These are phyloP conservation scores for Xylaria sp. DNA, from an alignment of 2,329 filamentous ascomycete genomes.

Conservation along the genomic window DNA sequence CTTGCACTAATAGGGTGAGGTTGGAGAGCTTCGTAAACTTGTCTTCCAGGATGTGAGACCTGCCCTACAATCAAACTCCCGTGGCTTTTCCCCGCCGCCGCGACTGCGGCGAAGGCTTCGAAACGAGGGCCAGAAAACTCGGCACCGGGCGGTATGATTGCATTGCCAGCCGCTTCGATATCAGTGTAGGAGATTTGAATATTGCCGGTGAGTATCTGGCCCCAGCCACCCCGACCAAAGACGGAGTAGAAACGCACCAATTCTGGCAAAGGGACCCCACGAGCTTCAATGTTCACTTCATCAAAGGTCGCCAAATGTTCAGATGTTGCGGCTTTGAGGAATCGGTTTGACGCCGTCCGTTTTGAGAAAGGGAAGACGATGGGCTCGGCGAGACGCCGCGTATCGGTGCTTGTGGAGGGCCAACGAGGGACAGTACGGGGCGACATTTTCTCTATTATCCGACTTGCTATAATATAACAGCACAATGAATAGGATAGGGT, in stretches of 20 bases:
- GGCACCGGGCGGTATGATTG: conserved; percentile 65
- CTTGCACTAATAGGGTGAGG: conserved; percentile 55
- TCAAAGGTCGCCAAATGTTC: conserved; percentile 70
- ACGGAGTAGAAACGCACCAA: conserved; percentile 62
- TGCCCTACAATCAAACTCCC: conserved; percentile 69
- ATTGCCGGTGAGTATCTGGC: conserved; percentile 69
- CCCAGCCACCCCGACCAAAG: conserved; percentile 66
- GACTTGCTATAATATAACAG: background rate
- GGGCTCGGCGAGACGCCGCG: conserved; percentile 22
- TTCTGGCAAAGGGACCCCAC: conserved; percentile 49
- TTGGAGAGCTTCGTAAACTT: conserved; percentile 53
- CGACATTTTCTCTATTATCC: conserved; percentile 21
- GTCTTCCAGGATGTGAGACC: conserved; percentile 71
- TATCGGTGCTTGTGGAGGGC: conserved; percentile 24
- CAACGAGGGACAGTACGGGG: conserved; percentile 21
- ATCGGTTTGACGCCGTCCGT: conserved; percentile 65
- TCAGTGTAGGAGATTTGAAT: conserved; percentile 69
- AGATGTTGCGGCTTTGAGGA: conserved; percentile 70
- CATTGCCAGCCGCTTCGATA: conserved; percentile 65
- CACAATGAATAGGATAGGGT: background rate
- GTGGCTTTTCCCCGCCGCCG: conserved; percentile 60
- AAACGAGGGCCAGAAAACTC: conserved; percentile 64
- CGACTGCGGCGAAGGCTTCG: conserved; percentile 64
- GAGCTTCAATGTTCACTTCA: conserved; percentile 58
- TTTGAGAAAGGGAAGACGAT: conserved; percentile 56